A percentile compares a stretch with the other conserved stretches of the same genome.
These are phyloP conservation scores for Saturnispora halmiae DNA, from an alignment of 805 yeast genomes.

Conservation along the genomic window DNA sequence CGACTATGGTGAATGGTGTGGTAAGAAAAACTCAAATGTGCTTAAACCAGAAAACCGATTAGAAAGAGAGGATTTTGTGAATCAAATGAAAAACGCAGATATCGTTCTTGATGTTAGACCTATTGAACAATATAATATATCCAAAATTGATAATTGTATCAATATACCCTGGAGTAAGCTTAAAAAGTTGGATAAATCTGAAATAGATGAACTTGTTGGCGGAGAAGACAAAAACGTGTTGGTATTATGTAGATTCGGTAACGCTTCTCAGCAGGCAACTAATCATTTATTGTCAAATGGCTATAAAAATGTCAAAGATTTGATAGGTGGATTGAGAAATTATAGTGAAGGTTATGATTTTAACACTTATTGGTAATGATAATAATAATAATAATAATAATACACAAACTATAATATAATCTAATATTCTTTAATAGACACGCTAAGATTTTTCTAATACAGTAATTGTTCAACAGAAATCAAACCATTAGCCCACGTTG, in stretches of 20 bases:
- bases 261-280: conserved; percentile 80
- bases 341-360: conserved; percentile 14
- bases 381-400: too few species aligned
- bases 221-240: conserved; percentile 26
- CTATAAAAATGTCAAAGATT: conserved; percentile 46
- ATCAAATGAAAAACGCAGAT: conserved; percentile 11
- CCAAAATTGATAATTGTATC: conserved; percentile 47
- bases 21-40: conserved; percentile 40
- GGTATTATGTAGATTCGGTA: conserved; percentile 81
- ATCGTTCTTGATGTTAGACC: conserved; percentile 73
- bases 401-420: too few species aligned
- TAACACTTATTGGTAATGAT: conserved; percentile 18
- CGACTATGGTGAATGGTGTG: conserved; percentile 73
- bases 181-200: conserved; percentile 24
- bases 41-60: conserved; percentile 40
- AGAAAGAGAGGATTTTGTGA: conserved; percentile 29
- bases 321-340: conserved; percentile 60
- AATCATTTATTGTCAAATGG: conserved; percentile 43
- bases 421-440: too few species aligned
- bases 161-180: conserved; percentile 55
- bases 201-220: conserved; percentile 11
- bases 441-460: too few species aligned
- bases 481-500: conserved; percentile 25
- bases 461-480: conserved; percentile 23
- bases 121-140: conserved; percentile 60